These are phyloP conservation scores for Sinapis alba DNA, from an alignment of 441 rosid species.

Conservation along the genomic window DNA sequence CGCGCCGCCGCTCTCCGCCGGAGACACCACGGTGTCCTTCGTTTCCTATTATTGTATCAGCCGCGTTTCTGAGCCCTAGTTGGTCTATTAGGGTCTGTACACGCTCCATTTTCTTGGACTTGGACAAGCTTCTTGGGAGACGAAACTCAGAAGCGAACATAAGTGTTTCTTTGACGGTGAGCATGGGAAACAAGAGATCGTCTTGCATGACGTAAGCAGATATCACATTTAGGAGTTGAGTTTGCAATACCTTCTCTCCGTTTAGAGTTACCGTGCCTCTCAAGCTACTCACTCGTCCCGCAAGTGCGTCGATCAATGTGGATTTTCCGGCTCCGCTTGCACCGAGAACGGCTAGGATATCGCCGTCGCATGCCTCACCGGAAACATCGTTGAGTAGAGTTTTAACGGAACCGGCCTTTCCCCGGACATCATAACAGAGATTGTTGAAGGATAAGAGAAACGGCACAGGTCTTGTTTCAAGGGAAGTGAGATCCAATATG, in stretches of 20 bases:
- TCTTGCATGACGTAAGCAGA: constrained; percentile 95
- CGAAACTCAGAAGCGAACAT: constrained; percentile 86
- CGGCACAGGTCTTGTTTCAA: constrained; percentile 19
- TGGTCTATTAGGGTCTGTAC: constrained; percentile 73
- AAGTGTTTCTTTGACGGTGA: constrained; percentile 78
- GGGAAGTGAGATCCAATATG: constrained; percentile 18
- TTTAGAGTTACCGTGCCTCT: constrained; percentile 64
- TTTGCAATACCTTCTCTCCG: constrained; percentile 63
- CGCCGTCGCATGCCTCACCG: constrained; percentile 73
- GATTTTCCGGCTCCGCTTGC: constrained; percentile 94
- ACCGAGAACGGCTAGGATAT: constrained; percentile 81
- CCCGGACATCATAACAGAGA: constrained; percentile 16
- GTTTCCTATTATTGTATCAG: constrained; percentile 73
- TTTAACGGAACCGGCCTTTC: constrained; percentile 5
- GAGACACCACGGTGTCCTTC: constrained; percentile 85
- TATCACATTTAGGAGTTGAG: constrained; percentile 72
- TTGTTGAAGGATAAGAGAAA: constrained; percentile 34
- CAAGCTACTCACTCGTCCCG: constrained; percentile 77
- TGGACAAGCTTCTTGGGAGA: constrained; percentile 75
- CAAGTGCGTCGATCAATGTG: constrained; percentile 82
- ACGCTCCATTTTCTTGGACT: constrained; percentile 65
- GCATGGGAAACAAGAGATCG: constrained; percentile 78
- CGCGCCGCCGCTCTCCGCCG: constrained; percentile 82
- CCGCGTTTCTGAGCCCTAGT: constrained; percentile 60
- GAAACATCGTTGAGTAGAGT: constrained; percentile 70